These are phyloP conservation scores for Fraxinus platypoda DNA, from an alignment of 305 asterid species.

Conservation along the genomic window DNA sequence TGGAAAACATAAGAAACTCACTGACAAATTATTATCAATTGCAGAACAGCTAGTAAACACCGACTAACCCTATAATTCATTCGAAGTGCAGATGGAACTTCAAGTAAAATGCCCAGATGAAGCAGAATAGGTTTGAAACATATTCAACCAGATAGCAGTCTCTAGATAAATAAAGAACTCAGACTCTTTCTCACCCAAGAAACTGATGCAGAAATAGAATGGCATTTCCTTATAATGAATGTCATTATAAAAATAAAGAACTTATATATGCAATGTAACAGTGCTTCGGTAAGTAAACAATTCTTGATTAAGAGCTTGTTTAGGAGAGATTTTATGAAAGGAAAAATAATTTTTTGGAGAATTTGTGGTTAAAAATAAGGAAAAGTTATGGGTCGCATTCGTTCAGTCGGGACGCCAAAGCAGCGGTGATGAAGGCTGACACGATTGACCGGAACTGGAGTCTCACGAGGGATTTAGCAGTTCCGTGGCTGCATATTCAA, in stretches of 20 bases:
- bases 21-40: background rate
- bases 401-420: too few species aligned
- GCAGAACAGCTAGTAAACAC: background rate
- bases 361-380: background rate
- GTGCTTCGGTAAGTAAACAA: background rate
- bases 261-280: conserved; percentile 9
- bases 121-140: conserved; percentile 12
- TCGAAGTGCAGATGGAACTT: background rate
- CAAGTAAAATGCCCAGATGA: background rate
- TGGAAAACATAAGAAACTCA: conserved; percentile 1
- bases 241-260: conserved; percentile 10
- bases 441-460: too few species aligned
- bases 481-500: background rate
- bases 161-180: conserved; percentile 1
- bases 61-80: conserved; percentile 2
- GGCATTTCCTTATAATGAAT: background rate
- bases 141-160: conserved; percentile 1
- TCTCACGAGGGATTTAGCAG: background rate
- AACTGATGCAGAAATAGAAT: background rate
- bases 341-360: background rate
- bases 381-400: background rate
- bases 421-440: too few species aligned
- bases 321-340: background rate
- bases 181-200: background rate
- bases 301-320: background rate